phyloP scores from a whole-genome alignment of 805 yeast species.

The Yamadazyma philogaea region DNA sequence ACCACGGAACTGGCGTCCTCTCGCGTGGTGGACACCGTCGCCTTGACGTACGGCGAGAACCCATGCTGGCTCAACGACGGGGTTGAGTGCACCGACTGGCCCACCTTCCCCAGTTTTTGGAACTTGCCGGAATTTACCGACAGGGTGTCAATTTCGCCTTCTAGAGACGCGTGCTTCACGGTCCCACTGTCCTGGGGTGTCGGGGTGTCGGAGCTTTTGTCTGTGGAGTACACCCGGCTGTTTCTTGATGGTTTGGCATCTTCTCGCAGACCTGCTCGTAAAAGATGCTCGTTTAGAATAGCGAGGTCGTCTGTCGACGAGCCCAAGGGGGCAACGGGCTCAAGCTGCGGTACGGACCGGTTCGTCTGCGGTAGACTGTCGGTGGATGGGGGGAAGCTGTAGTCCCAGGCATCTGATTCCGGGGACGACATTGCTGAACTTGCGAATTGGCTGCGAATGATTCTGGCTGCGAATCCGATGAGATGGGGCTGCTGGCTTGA shows the following conservation, averaged over 20 bases:
- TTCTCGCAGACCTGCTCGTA: not conserved
- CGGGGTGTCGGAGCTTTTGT: not conserved
- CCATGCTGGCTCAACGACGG: not conserved
- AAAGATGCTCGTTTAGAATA: slow-evolving; percentile 8
- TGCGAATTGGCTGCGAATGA: not conserved
- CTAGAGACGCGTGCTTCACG: not conserved
- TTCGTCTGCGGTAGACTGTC: slow-evolving; percentile 23
- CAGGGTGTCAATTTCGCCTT: not conserved
- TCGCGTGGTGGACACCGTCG: not conserved
- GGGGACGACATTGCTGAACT: not conserved
- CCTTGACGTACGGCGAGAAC: not conserved
- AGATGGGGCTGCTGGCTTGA: too few species aligned
- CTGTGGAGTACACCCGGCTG: not conserved
- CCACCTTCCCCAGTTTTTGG: not conserved
- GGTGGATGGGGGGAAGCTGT: slow-evolving; percentile 20
- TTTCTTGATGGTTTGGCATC: not conserved
- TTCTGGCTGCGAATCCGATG: too few species aligned
- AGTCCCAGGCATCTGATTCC: not conserved
- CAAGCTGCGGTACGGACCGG: not conserved
- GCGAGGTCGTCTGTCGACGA: slow-evolving; percentile 5
- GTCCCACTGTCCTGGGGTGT: not conserved
- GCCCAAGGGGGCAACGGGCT: slow-evolving; percentile 6
- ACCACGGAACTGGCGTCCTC: slow-evolving; percentile 45
- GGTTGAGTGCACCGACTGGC: not conserved
- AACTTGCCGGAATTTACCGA: not conserved